Evolutionary conservation across 1,284 basidiomycete genomes (phyloP), one percentile per base, ranked within the genome.

Genomic region (Pseudozyma sp.): DNA sequence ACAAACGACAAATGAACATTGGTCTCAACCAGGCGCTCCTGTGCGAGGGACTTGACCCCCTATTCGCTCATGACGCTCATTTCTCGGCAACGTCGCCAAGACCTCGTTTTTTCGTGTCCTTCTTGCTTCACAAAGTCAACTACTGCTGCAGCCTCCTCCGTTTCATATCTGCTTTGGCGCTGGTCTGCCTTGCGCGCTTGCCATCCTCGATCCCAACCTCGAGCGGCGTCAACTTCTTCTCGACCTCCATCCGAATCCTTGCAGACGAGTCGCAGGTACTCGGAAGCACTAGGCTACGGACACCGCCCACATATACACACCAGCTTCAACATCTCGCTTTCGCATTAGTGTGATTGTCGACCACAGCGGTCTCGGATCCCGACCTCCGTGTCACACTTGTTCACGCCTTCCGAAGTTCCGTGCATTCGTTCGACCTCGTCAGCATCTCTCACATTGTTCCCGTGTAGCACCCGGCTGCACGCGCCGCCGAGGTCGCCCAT

Each of bases 251-350:
- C 34, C n/a, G 11, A 16, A 9, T 10, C 40, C 9, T 42, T 13
- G 13, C 7, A 7, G 16, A 13, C 40, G 16, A 24, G 24, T 16
- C 40, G 13, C 10, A 42, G 2, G 40, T n/a, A 42, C 11, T 1
- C 7, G n/a, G 7, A 2, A 13, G 13, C 40, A 16, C 40, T 1
- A 24, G 24, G 24, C 24, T 24, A 24, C 24, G 24, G 24, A 24
- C 24, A 24, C 1, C 24, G 24, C 35, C 35, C 45, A 13, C 45
- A 30, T 29, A 46, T 11, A 46, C 29, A 30, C 30, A 16, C 45
- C n/a, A 5, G 3, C 46, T 51, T 62, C 61, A 56, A 63, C 49
- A 52, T 56, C 54, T 54, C 58, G 30, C 48, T 33, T 47, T 35
- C 50, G 31, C 51, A 42, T 61, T 19, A 6, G 42, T 42, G 40